A percentile compares a stretch with the other conserved stretches of the same genome.
Conservation (phyloP, 805 yeast genomes). For the Hermanozyma aechmeae region DNA sequence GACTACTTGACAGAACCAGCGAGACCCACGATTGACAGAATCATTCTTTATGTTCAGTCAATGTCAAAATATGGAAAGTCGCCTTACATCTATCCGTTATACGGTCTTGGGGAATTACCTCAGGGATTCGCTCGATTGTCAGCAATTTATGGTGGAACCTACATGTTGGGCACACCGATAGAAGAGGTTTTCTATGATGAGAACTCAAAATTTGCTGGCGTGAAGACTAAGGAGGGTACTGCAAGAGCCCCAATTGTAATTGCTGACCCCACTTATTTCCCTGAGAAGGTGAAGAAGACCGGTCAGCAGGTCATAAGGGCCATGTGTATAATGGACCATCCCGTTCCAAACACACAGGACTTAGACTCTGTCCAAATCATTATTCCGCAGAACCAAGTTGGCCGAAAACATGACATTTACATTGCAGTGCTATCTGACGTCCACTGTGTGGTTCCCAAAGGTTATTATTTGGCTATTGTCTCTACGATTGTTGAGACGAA, state of each 20-base stretch:
- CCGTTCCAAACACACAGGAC: constrained; percentile 72
- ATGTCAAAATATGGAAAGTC: constrained; percentile 94
- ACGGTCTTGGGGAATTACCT: constrained; percentile 97
- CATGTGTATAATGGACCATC: constrained; percentile 83
- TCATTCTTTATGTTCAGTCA: constrained; percentile 76
- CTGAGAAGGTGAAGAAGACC: constrained; percentile 63
- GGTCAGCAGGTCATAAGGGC: constrained; percentile 75
- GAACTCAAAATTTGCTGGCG: constrained; percentile 65
- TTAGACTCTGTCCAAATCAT: constrained; percentile 89
- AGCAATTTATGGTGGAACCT: constrained; percentile 97
- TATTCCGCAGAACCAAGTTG: constrained; percentile 93
- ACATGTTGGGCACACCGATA: constrained; percentile 94
- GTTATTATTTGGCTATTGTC: constrained; percentile 84
- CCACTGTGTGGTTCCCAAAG: constrained; percentile 85
- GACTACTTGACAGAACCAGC: constrained; percentile 84
- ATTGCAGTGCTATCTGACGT: constrained; percentile 83
- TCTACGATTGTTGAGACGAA: constrained; percentile 93
- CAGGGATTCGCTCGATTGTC: constrained; percentile 96
- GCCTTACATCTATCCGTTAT: constrained; percentile 91
- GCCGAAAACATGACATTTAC: constrained; percentile 88
- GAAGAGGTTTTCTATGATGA: constrained; percentile 76
- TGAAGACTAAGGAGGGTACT: constrained; percentile 81
- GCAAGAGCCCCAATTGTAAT: constrained; percentile 91
- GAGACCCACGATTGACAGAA: constrained; percentile 81
- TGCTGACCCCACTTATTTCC: constrained; percentile 98